Evolutionary conservation across 495 filamentous ascomycete species (phyloP), one percentile per base, ranked within the genome.

Genomic region (Amniculicola lignicola): DNA sequence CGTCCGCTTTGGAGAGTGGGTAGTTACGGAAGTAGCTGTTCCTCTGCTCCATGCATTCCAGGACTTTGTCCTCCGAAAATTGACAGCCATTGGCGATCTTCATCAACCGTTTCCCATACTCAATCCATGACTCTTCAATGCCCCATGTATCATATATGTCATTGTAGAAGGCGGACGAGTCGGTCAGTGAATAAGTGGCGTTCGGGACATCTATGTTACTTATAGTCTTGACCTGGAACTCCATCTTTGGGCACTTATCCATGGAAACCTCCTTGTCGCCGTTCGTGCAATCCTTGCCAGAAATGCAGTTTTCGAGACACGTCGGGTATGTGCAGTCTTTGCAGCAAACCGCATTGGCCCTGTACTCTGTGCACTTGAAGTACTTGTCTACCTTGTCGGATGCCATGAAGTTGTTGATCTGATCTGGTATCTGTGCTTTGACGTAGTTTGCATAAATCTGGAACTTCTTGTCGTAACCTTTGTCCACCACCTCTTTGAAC

Each of bases 381-480:
- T 28, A 54, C 38, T 45, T 28, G 39, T 54, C 37, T 3, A 43
- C 50, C 50, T 45, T 45, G 50, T 42, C 50, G 21, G 12, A 10
- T 5, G 50, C 50, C 50, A 54, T 54, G 15, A 54, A 54, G 28
- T 45, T 45, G 50, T 54, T 36, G 50, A 54, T 54, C 24, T 54
- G 50, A 19, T 12, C 50, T 6, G 50, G 50, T 12, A 54, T 45
- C 11, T 27, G 24, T 6, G 5, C 39, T 18, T 43, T 42, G 22
- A 54, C 39, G 28, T 25, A 44, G 5, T 33, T 22, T 21, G 44
- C 37, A 25, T 54, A 54, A 22, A 29, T 45, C 37, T 54, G 10
- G 24, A 54, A 54, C 40, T 45, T 54, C 21, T 45, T 36, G 39
- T 54, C 50, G 50, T 54, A 54, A 21, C 40, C 50, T 3, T 33